phyloP scores from a whole-genome alignment of 2,329 filamentous ascomycete species.

The Penicillium sp. region DNA sequence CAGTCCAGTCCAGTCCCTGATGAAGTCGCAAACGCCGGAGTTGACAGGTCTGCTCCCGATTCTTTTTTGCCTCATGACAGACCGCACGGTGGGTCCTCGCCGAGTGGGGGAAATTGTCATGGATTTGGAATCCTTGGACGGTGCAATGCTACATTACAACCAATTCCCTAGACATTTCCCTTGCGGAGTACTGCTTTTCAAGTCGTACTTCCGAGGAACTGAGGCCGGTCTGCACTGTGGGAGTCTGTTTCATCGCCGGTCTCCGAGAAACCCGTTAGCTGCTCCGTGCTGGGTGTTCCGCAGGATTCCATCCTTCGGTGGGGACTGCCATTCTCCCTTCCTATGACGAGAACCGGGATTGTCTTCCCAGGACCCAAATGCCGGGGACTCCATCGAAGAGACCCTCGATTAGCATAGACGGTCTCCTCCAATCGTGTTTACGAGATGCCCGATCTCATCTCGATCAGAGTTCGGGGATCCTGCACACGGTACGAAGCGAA shows the following conservation, averaged over 20 bases:
- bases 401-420: not conserved
- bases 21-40: slow-evolving; percentile 4
- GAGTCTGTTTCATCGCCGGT: not conserved
- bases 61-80: slow-evolving; percentile 10
- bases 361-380: slow-evolving; percentile 5
- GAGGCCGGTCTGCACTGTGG: not conserved
- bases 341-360: slow-evolving; percentile 2
- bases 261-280: not conserved
- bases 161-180: not conserved
- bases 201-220: not conserved
- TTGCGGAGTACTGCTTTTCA: not conserved
- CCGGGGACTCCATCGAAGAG: slow-evolving; percentile 8
- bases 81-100: not conserved
- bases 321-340: not conserved
- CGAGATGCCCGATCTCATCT: not conserved
- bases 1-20: not conserved
- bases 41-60: slow-evolving; percentile 31
- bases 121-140: not conserved
- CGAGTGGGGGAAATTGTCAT: not conserved
- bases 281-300: not conserved
- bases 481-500: not conserved
- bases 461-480: slow-evolving; percentile 1
- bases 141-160: not conserved
- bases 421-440: not conserved
- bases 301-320: not conserved